Percentiles rank a stretch among this genome's conserved stretches.
Conservation (phyloP, 257 asterid species). For the Gentiana macrophylla region DNA sequence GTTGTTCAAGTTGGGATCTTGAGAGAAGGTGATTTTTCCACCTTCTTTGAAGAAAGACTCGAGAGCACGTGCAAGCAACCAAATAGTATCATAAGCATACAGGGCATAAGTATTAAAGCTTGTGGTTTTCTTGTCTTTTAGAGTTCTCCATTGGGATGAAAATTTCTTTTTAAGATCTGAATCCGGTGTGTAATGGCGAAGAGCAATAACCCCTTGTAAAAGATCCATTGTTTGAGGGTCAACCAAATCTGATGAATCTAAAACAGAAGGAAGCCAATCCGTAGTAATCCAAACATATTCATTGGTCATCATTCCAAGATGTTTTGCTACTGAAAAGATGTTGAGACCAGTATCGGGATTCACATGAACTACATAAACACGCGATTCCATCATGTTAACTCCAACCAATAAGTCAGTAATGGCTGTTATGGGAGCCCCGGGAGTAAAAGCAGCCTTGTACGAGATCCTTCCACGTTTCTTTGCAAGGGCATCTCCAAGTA, state of each 20-base stretch:
- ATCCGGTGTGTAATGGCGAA: constrained; percentile 52
- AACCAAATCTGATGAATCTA: constrained; percentile 35
- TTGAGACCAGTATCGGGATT: constrained; percentile 55
- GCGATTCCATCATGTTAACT: constrained; percentile 48
- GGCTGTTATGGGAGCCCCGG: constrained; percentile 35
- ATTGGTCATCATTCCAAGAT: constrained; percentile 52
- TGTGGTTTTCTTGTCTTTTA: constrained; percentile 16
- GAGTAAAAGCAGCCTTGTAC: constrained; percentile 49
- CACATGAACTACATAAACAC: constrained; percentile 63
- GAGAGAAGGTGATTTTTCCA: constrained; percentile 42
- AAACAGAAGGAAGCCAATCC: constrained; percentile 59
- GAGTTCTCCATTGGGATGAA: constrained; percentile 30
- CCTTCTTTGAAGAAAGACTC: constrained; percentile 35
- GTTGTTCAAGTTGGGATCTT: constrained; percentile 26
- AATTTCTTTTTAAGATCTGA: constrained; percentile 36
- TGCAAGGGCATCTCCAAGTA: constrained; percentile 50
- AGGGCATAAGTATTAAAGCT: constrained; percentile 51
- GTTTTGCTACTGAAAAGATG: constrained; percentile 45
- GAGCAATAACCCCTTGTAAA: constrained; percentile 54
- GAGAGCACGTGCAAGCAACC: constrained; percentile 63
- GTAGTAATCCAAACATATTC: constrained; percentile 82
- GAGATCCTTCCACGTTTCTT: constrained; percentile 50
- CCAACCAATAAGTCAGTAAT: constrained; percentile 35
- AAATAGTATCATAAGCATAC: constrained; percentile 62
- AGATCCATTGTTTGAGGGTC: constrained; percentile 23